phyloP scores from a whole-genome alignment of 495 filamentous ascomycete species.

The Sabuloglossum arenarium region DNA sequence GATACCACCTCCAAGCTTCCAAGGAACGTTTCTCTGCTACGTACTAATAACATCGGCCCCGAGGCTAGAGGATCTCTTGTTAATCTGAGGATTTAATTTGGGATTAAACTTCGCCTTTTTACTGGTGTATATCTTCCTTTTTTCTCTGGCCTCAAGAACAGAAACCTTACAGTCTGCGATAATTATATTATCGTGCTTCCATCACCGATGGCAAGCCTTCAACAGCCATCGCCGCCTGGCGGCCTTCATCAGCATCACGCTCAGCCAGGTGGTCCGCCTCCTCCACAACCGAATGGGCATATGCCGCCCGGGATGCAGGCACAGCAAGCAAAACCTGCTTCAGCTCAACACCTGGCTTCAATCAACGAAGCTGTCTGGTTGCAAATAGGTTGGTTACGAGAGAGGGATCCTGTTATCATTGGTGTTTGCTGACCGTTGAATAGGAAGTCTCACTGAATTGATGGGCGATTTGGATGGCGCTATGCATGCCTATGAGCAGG shows the following conservation, averaged over 20 bases:
- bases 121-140: background rate
- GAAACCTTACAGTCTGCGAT: background rate
- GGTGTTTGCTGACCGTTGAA: background rate
- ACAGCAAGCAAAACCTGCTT: slow-evolving; percentile 31
- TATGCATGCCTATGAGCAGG: slow-evolving; percentile 71
- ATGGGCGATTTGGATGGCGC: slow-evolving; percentile 79
- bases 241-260: slow-evolving; percentile 5
- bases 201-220: slow-evolving; percentile 5
- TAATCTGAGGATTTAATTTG: background rate
- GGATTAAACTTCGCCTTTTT: background rate
- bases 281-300: slow-evolving; percentile 4
- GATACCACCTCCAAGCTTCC: background rate
- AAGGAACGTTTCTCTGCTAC: background rate
- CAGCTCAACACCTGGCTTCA: slow-evolving; percentile 36
- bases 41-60: background rate
- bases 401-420: background rate
- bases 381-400: slow-evolving; percentile 40
- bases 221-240: slow-evolving; percentile 6
- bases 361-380: slow-evolving; percentile 86
- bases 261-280: background rate
- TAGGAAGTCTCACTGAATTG: slow-evolving; percentile 70
- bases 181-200: background rate
- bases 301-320: slow-evolving; percentile 21
- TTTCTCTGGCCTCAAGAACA: background rate
- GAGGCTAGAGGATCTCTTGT: background rate